Evolutionary conservation across 306 rosid species (phyloP).

Genomic region (Sechiopsis laciniata): DNA sequence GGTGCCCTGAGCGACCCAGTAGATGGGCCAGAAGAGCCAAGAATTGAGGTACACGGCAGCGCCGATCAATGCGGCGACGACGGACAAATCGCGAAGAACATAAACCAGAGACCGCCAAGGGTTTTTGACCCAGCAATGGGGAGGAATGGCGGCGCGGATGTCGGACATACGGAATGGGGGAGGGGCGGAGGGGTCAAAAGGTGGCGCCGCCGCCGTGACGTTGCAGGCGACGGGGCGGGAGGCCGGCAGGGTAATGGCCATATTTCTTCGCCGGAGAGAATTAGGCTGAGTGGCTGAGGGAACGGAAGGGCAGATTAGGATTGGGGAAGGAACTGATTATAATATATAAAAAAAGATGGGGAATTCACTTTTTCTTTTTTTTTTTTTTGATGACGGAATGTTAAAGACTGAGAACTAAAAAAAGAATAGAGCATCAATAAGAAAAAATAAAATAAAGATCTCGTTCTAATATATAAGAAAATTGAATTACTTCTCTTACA

Average conservation of each 20-base stretch:
- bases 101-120: conserved; percentile 70
- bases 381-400: too few species aligned
- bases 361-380: not conserved
- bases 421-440: too few species aligned
- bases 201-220: not conserved
- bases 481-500: too few species aligned
- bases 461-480: too few species aligned
- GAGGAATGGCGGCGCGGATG: conserved; percentile 81
- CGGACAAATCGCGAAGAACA: conserved; percentile 51
- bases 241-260: conserved; percentile 5
- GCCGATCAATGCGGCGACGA: conserved; percentile 37
- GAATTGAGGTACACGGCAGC: conserved; percentile 37
- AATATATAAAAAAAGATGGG: not conserved
- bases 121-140: conserved; percentile 78
- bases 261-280: not conserved
- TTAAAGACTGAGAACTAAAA: too few species aligned
- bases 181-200: conserved; percentile 79
- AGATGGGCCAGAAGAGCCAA: conserved; percentile 65
- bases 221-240: not conserved
- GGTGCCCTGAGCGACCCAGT: conserved; percentile 84
- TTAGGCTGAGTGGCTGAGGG: not conserved
- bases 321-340: not conserved
- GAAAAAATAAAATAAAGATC: too few species aligned
- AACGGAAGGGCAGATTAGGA: not conserved
- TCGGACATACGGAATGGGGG: conserved; percentile 80